Base-by-base conservation (phyloP, 805 yeast genomes). In the Yamadazyma akitaensis region DNA sequence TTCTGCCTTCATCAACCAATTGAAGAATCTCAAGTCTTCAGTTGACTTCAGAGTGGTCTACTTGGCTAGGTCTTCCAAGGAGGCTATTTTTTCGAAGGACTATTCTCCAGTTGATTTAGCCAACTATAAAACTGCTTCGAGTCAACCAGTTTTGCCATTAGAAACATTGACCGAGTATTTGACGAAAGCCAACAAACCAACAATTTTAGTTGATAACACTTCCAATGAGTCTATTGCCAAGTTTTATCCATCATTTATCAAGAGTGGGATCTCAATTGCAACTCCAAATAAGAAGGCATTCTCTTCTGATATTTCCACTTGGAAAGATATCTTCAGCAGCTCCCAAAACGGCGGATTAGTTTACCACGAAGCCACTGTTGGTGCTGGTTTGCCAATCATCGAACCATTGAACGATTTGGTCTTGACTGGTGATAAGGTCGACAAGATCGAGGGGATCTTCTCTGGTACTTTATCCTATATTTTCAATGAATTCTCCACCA, bases 201-300 rank as follows among this genome's bases (percentile, higher is more conserved):
- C 88, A 30, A 85, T 94, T 53, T 72, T 94, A 49, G 86, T 94
- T 36, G 99, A 94, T 70, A 94, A 94, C 78, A 94, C 99, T 42
- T 90, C 98, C 26, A 87, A 84, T 65, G 87, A 80, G 53, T 63
- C 77, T 6, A 70, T 92, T 55, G 96, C 98, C 39, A 75, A 78
- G 37, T 77, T 80, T 44, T 94, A 94, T 67, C 87, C 96, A 38
- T 65, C 73, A 34, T 82, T 94, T 59, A 73, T 92, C 51, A 65
- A 76, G 54, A 79, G 75, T 49, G 96, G 96, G 33, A 82, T 94
- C 54, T 89, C 97, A 38, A 81, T 94, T 58, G 99, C 98, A 16
- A 94, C 99, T 38, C 99, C 99, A 56, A 94, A 94, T 77, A 94
- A 94, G 70, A 94, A 94, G 76, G 99, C 96, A 0, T 94, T 94